Evolutionary conservation across 768 basidiomycete species (phyloP), one percentile per base, ranked within the genome.

Genomic region (Pleurotus eryngii): DNA sequence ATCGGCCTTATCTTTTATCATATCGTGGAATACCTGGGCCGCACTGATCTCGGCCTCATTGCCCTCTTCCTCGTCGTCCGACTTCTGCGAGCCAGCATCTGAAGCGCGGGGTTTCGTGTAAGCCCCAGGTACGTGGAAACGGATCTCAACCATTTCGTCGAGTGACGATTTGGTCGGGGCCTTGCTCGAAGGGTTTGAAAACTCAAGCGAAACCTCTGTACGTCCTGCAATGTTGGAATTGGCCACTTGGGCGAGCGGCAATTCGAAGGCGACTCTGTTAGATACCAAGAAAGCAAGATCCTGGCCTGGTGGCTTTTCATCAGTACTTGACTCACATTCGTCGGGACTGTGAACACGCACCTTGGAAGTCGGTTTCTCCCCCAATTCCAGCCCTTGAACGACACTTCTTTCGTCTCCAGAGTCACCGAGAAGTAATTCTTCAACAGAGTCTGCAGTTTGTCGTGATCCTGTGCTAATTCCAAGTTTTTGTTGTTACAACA

Each of bases 161-260:
- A 81, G 82, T 55, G 75, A 68, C 9, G 64, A 68, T 60, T 78
- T 80, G 5, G 64, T 58, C 7, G 67, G 49, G 15, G 70, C 61
- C 65, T 79, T 83, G 17, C 74, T 69, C 2, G 70, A 66, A 20
- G 83, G 74, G 50, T 77, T 73, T 26, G 83, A 76, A 67, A 98
- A 97, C 68, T 99, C 97, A n/a, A 99, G 84, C 0, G 97, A 94
- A n/a, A 99, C 97, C 70, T 99, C 97, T 8, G 93, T 95, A 60
- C 92, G 92, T 18, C 93, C 94, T 11, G 94, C 93, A 64, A 98
- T 98, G 74, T 98, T 98, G 46, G 97, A 97, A 72, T 99, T 99
- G 63, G 92, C 90, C 47, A 98, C 94, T 60, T 87, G 76, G 35
- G 80, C 74, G 35, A 98, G 77, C 4, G 97, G 95, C 5, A 99